Base-by-base conservation (phyloP, 208 protist species). In the Leishmania braziliensis region DNA sequence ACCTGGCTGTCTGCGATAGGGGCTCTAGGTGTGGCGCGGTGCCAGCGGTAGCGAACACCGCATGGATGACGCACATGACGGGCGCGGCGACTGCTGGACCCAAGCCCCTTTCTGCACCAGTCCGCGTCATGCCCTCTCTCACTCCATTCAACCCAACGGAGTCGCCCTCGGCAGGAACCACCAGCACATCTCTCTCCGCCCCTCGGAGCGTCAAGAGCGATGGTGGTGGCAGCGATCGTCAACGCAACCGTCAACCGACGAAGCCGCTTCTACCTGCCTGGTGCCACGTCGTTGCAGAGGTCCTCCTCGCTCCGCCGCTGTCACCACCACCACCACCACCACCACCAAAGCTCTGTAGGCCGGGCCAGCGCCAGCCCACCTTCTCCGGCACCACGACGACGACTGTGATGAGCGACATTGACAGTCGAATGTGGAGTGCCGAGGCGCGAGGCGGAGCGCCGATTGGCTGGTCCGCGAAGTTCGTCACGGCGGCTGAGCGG, bases 381-480 rank as follows among this genome's bases (percentile, higher is more conserved):
- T 50, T 23, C 8, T 77, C 80, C 26, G 51, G 63, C 43, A 77
- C 75, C 46, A 78, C 81, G 8, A 48, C 68, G 5, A 81, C 50
- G 43, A 81, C 77, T 48, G 68, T 74, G 29, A 58, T 54, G 65
- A 85, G 82, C 62, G 72, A 78, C 54, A 75, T 72, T 16, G 77
- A 78, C 53, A 81, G 82, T 6, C 74, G 78, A 51, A 50, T 78
- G 33, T 81, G 82, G 76, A 85, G 82, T 58, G 65, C 69, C 2
- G 77, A 81, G 72, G 77, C 75, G 51, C 76, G 76, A 43, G 60
- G 76, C 26, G 77, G 71, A 14, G 39, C 74, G 50, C 77, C 75
- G 60, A 78, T 78, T 43, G 82, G 77, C 16, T 85, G 62, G 82
- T 74, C 75, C 69, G 74, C 72, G n/a, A 84, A 84, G 69, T 39